Evolutionary conservation across 140 eudicot species (phyloP).

Genomic region (Stevia rebaudiana): DNA sequence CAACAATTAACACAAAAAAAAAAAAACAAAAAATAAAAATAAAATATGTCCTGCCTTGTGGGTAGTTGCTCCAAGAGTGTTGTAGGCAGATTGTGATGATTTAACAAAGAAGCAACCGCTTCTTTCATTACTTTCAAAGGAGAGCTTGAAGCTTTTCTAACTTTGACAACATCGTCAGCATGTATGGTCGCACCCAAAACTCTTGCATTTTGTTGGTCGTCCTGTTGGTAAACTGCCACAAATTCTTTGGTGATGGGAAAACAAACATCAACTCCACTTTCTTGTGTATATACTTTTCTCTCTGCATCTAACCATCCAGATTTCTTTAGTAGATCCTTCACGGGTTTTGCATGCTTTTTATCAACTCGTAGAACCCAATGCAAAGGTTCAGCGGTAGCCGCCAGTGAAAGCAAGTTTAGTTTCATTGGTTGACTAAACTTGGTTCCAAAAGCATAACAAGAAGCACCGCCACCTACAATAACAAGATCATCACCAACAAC

Average conservation of each 20-base stretch:
- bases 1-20: no score
- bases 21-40: neutral
- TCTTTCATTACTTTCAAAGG: constrained; percentile 69
- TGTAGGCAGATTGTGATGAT: constrained; percentile 38
- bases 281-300: constrained; percentile 71
- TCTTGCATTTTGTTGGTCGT: constrained; percentile 33
- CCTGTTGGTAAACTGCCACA: constrained; percentile 38
- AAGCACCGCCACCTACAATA: constrained; percentile 87
- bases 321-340: constrained; percentile 69
- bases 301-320: constrained; percentile 87
- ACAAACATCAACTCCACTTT: constrained; percentile 53
- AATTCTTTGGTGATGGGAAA: constrained; percentile 67
- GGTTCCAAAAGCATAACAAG: constrained; percentile 99
- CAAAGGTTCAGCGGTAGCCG: constrained; percentile 31
- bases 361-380: constrained; percentile 56
- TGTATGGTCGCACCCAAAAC: constrained; percentile 58
- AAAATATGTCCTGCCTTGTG: constrained; percentile 40
- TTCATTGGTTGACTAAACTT: constrained; percentile 84
- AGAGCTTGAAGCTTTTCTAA: constrained; percentile 52
- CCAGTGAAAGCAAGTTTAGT: constrained; percentile 51
- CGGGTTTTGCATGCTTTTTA: constrained; percentile 65
- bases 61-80: constrained; percentile 74
- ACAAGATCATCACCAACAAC: constrained; percentile 64
- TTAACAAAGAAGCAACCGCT: constrained; percentile 54
- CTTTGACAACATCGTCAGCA: constrained; percentile 58